Evolutionary conservation across 2,329 filamentous ascomycete genomes (phyloP).

Genomic region (Aureobasidium sp.): DNA sequence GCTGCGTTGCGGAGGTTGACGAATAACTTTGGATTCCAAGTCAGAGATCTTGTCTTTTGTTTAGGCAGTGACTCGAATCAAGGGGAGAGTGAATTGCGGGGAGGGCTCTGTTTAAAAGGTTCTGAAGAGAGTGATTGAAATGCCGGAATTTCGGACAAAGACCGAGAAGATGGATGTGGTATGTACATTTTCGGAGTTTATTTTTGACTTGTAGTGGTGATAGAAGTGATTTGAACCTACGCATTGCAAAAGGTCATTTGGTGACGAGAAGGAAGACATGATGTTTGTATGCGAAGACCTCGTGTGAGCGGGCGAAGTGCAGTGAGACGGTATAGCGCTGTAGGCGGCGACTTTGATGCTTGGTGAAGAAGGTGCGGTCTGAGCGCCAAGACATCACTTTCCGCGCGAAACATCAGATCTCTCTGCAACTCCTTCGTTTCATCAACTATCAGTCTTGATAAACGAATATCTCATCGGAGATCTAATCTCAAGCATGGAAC

Average conservation of each 20-base stretch:
- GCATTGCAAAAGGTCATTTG: slow-evolving; percentile 14
- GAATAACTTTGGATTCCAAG: slow-evolving; percentile 32
- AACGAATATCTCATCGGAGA: too few relatives aligned
- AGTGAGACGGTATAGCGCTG: neutral
- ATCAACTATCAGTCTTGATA: neutral
- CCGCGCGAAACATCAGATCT: neutral
- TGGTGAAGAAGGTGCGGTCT: neutral
- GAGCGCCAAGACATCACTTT: slow-evolving; percentile 16
- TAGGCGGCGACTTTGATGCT: neutral
- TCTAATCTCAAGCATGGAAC: neutral
- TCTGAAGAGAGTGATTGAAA: too few relatives aligned
- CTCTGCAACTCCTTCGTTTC: neutral
- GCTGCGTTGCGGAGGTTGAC: slow-evolving; percentile 39
- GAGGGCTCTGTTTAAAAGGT: too few relatives aligned
- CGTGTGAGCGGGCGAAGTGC: too few relatives aligned
- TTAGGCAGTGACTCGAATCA: too few relatives aligned
- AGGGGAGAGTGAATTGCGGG: too few relatives aligned
- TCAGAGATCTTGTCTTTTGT: too few relatives aligned
- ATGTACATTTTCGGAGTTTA: slow-evolving; percentile 12
- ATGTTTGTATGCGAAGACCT: neutral
- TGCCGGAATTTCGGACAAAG: too few relatives aligned
- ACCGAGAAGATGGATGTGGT: neutral
- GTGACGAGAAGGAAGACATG: slow-evolving; percentile 2
- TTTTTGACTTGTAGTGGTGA: slow-evolving; percentile 12
- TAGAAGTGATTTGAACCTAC: slow-evolving; percentile 9